Base-by-base conservation (phyloP, 768 basidiomycete genomes). In the Ramaria sp. region DNA sequence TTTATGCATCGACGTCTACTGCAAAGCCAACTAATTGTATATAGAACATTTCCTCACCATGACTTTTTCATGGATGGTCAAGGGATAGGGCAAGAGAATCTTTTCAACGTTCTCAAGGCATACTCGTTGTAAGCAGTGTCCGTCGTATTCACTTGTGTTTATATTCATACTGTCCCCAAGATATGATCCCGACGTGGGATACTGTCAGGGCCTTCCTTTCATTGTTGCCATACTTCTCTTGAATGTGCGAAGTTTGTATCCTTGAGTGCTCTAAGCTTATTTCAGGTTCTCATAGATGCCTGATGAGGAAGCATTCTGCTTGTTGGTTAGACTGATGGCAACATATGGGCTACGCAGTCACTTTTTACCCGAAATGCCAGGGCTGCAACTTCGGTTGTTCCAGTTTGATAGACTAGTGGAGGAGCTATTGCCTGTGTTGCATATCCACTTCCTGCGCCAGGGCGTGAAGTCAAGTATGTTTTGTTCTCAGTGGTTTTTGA, bases 361-460 rank as follows among this genome's bases (percentile, higher is more conserved):
- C 69, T 99, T 93, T 70, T 74, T 97, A n/a, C 94, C 96, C 3
- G 95, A 99, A 63, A 99, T 99, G 96, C 96, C 96, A 0, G 95
- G 92, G 60, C 67, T 99, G 5, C 96, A 98, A 65, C 71, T 93
- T 41, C 89, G 95, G 20, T 77, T 99, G 16, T 78, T 72, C 64
- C 61, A 99, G 82, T 97, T 98, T 68, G 96, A 98, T 65, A 87
- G 94, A 27, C 70, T 97, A 48, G 70, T 96, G 42, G 96, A 99
- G 65, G 96, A 99, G 60, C 64, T 95, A 9, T 71, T 97, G 3
- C 96, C 96, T 4, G 88, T 94, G 4, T 72, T 98, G 5, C 92
- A 98, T 63, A 71, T 95, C 22, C 96, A 98, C 67, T 89, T 99
- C 63, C 69, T 95, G 28, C 81, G 94, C 28, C 88, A 96, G 68